Base-by-base conservation (phyloP, 176 grass and related monocot species). In the Oryza longistaminata region DNA sequence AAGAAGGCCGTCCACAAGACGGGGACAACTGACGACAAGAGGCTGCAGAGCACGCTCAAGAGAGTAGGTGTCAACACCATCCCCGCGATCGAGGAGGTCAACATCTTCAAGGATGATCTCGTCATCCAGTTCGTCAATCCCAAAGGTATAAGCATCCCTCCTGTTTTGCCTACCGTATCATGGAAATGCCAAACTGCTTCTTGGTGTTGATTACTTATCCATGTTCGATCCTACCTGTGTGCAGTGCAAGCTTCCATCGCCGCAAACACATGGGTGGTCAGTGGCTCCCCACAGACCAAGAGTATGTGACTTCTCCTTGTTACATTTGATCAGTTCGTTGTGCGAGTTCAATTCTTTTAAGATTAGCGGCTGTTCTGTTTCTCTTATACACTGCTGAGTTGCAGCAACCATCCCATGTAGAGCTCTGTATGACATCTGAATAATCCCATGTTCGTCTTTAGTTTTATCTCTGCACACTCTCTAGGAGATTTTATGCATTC, bases 1-100 rank as follows among this genome's bases (percentile, higher is more conserved):
- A 98, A 98, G 96, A 98, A 98, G 89, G 87, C 93, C 26, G 86
- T 98, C 75, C 96, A 98, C 78, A 98, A 98, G 88, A 95, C 93
- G 55, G 77, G 82, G 3, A 93, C 89, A 2, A 95, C 96, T 8
- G 96, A 98, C 61, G 96, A 98, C 81, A 98, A 98, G 83, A 90
- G 86, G 85, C 93, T 98, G 29, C 96, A 98, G 89, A 93, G 91
- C 89, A 98, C 93, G 75, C 85, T 95, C 73, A 98, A 95, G 88
- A 98, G 96, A 92, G 87, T 98, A 70, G 96, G 96, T 11, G 96
- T 98, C 77, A 98, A 95, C 79, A 75, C 96, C 64, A 98, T 98
- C 64, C 93, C 96, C 1, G 96, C 96, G 46, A 98, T 98, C 68
- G 96, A 98, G 92, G 96, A 98, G 89, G 96, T 98, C 25, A 98